phyloP scores from a whole-genome alignment of 257 asterid genomes.

The Solanum peruvianum region DNA sequence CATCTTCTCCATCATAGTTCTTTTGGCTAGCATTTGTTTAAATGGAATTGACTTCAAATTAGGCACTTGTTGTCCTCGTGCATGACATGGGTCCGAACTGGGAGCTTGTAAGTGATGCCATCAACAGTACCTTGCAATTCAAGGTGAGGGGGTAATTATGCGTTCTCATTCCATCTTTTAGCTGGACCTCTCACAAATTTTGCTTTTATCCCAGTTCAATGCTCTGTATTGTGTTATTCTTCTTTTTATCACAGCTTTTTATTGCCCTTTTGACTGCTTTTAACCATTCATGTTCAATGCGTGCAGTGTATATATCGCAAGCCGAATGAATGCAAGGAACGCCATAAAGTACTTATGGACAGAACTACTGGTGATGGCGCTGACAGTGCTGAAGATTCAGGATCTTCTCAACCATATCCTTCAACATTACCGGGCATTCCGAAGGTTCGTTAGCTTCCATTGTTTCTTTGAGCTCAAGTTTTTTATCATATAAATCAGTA shows the following conservation, averaged over 20 bases:
- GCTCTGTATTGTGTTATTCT: neutral
- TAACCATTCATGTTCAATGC: neutral
- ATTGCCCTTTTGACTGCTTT: neutral
- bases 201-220: neutral
- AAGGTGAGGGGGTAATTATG: conserved; percentile 41
- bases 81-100: conserved; percentile 97
- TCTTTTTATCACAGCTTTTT: neutral
- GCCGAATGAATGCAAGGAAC: conserved; percentile 95
- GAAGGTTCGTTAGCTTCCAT: conserved; percentile 34
- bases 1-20: neutral
- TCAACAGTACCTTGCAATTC: conserved; percentile 81
- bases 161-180: neutral
- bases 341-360: conserved; percentile 77
- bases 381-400: conserved; percentile 96
- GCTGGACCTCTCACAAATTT: neutral
- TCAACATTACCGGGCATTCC: conserved; percentile 96
- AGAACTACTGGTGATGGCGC: conserved; percentile 74
- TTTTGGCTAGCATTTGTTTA: neutral
- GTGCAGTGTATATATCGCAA: conserved; percentile 75
- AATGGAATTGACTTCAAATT: conserved; percentile 1
- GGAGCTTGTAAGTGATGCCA: conserved; percentile 97
- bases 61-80: conserved; percentile 97
- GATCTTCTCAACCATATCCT: conserved; percentile 89
- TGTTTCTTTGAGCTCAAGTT: neutral
- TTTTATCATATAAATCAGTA: neutral